Evolutionary conservation across 768 basidiomycete species (phyloP).

Genomic region (Rubroboletus satanas): DNA sequence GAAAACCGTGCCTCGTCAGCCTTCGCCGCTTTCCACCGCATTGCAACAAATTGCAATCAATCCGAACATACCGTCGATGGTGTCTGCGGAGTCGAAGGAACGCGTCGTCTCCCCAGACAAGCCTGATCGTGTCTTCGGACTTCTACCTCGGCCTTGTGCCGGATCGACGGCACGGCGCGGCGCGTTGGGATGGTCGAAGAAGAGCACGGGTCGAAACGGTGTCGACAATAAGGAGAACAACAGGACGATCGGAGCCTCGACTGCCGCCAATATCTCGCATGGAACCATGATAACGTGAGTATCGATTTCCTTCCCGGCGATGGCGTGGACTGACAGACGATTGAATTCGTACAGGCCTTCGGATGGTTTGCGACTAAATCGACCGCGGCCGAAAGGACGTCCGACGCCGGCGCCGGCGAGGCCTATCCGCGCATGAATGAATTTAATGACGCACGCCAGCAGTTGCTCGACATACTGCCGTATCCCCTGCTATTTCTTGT

Average conservation of each 20-base stretch:
- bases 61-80: slow-evolving; percentile 34
- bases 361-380: slow-evolving; percentile 42
- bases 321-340: background rate
- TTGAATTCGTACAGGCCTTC: slow-evolving; percentile 30
- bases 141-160: slow-evolving; percentile 45
- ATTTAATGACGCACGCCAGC: background rate
- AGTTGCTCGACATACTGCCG: background rate
- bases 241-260: slow-evolving; percentile 1
- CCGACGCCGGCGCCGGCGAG: slow-evolving; percentile 33
- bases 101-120: slow-evolving; percentile 27
- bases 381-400: slow-evolving; percentile 44
- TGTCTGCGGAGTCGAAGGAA: slow-evolving; percentile 34
- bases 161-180: slow-evolving; percentile 53
- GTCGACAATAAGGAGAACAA: slow-evolving; percentile 56
- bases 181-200: slow-evolving; percentile 63
- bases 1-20: slow-evolving; percentile 8
- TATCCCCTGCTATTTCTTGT: background rate
- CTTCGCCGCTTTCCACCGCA: slow-evolving; percentile 24
- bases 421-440: slow-evolving; percentile 24
- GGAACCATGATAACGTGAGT: slow-evolving; percentile 55
- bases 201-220: slow-evolving; percentile 48
- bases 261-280: slow-evolving; percentile 26
- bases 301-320: background rate
- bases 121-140: slow-evolving; percentile 23
- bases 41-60: slow-evolving; percentile 47